Percentiles rank a stretch among this genome's conserved stretches.
Conservation (phyloP, 1,284 basidiomycete species). For the Ustilago hordei region DNA sequence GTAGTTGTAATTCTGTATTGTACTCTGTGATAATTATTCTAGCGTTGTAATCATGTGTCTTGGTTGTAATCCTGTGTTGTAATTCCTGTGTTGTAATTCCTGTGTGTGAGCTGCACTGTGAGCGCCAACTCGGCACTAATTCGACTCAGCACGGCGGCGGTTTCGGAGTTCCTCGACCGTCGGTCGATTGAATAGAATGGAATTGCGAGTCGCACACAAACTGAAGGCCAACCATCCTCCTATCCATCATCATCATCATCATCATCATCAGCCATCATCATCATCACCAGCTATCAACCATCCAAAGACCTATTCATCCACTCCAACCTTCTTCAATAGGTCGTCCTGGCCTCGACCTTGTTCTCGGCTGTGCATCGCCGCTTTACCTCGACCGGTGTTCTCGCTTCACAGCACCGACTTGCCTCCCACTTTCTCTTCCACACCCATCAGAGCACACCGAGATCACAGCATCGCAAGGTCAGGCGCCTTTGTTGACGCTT, state of each 20-base stretch:
- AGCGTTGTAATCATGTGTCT: too few species aligned
- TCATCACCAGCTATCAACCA: neutral
- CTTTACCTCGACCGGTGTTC: neutral
- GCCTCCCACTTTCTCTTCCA: neutral
- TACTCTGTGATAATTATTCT: too few species aligned
- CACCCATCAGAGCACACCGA: neutral
- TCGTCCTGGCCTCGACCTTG: neutral
- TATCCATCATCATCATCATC: neutral
- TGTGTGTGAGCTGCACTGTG: neutral
- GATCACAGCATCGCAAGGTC: neutral
- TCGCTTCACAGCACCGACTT: neutral
- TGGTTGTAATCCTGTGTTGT: too few species aligned
- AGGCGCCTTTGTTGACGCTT: neutral
- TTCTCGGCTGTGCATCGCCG: neutral
- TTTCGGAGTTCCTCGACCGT: neutral
- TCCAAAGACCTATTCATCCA: neutral
- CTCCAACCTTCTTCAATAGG: neutral
- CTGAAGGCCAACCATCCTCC: neutral
- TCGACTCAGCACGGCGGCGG: conserved; percentile 5
- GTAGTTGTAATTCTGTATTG: too few species aligned
- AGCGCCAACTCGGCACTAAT: neutral
- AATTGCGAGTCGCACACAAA: neutral
- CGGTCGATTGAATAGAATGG: neutral
- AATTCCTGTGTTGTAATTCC: neutral
- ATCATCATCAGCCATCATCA: neutral